Evolutionary conservation across 768 basidiomycete genomes (phyloP), one percentile per base, ranked within the genome.

Genomic region (Termitomyces sp.): DNA sequence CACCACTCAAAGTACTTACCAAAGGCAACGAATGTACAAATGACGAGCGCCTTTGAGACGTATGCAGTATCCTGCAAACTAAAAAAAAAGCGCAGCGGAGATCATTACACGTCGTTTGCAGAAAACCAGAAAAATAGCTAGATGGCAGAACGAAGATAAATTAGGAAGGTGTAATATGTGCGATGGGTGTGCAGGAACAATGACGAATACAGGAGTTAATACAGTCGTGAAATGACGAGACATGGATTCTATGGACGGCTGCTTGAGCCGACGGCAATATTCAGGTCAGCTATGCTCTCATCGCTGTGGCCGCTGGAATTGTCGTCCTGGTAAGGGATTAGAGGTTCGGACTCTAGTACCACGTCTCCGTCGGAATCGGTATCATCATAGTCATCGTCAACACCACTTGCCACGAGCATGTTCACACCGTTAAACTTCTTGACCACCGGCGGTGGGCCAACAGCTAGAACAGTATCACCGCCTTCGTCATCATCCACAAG

Each of bases 331-430:
- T 40, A 41, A n/a, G 64, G 60, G 35, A 75, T 68, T 33, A 81
- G 78, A 3, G 89, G 87, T 1, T 89, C 89, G 19, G 86, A 80
- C 71, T 89, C 89, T 63, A 91, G 71, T 63, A 91, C 87, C 23
- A 91, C 70, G 62, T 91, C 88, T 19, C 78, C 82, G 62, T 89
- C 87, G 30, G 78, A 77, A 37, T 82, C 82, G 14, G 73, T 71
- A 17, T 74, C 68, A 14, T 76, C 69, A 30, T 73, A 71, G 41
- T 76, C 72, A 41, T 76, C 75, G 30, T 64, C 63, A 10, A 74
- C 77, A 17, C 60, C 67, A 57, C 71, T 37, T 3, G 26, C 73
- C 26, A 65, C 53, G 38, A 72, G 63, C 42, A 66, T 69, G 12
- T 63, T 62, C 57, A 53, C 56, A 42, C 67, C 57, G 62, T 76